Evolutionary conservation across 352 stramenopile genomes (phyloP), one percentile per base, ranked within the genome.

Genomic region (Globisporangium solare): DNA sequence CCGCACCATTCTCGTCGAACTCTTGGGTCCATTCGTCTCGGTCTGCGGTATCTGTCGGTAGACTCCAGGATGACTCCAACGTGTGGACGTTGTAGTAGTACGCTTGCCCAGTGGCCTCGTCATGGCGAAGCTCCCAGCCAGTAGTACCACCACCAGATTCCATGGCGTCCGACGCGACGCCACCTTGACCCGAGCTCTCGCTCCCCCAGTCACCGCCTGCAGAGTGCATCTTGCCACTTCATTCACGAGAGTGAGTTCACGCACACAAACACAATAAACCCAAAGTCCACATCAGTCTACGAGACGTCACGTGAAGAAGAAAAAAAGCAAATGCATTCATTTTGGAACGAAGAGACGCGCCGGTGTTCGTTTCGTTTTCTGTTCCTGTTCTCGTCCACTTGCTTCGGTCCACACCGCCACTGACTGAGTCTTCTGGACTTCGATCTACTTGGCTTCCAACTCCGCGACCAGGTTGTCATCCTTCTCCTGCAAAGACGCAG

Each of bases 391-490:
- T 35, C 27, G 27, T 35, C 27, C 27, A 6, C 27, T 8, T 35
- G 27, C 27, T 35, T 35, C 27, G 27, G 4, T 10, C 10, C 5
- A 35, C 27, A 35, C 27, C 27, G 10, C 27, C 27, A 35, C 27
- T 35, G 27, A 6, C 47, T 53, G 24, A 2, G 14, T 20, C 27
- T 27, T 53, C 20, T 14, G 27, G 7, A 7, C 27, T 35, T 35
- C n/a, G 27, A 35, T n/a, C 32, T 79, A 89, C 64, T 91, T 89
- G 41, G 78, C 78, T 54, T 88, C 71, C 0, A 91, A 60, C 56
- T 86, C 81, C 2, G 74, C 76, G 4, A 77, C 71, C 17, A 89
- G 63, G 48, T 73, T 66, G 46, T 87, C 73, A 47, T 91, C 81
- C 60, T 89, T 81, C 58, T 88, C 81, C 68, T 88, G 65, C 8